Conservation (phyloP, 768 basidiomycete species). For the Pleurotus citrinopileatus region DNA sequence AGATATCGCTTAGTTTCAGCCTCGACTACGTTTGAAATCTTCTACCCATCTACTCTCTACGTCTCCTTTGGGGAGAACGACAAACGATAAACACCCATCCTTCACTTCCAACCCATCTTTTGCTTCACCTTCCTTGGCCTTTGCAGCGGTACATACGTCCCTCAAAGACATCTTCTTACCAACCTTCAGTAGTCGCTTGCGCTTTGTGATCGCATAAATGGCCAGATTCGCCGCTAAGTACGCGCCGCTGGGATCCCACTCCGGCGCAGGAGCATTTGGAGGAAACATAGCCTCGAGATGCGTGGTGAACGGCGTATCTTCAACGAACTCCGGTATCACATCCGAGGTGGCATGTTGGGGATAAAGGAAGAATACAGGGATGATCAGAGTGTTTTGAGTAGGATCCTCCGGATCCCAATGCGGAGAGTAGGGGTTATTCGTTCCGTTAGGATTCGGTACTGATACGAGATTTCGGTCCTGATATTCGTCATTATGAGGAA, state of each 20-base stretch:
- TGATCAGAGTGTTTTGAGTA: slow-evolving; percentile 55
- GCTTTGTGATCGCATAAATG: slow-evolving; percentile 79
- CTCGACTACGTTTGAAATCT: slow-evolving; percentile 69
- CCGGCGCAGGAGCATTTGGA: slow-evolving; percentile 55
- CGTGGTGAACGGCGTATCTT: slow-evolving; percentile 77
- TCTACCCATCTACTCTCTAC: slow-evolving; percentile 85
- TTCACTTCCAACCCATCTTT: slow-evolving; percentile 82
- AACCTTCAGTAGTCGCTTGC: slow-evolving; percentile 80
- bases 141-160: slow-evolving; percentile 68
- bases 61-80: slow-evolving; percentile 72
- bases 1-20: slow-evolving; percentile 11
- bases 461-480: slow-evolving; percentile 75
- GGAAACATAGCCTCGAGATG: slow-evolving; percentile 86
- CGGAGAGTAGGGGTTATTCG: slow-evolving; percentile 57
- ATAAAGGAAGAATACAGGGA: slow-evolving; percentile 93
- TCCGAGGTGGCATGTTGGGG: slow-evolving; percentile 90
- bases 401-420: slow-evolving; percentile 68
- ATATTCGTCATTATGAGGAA: slow-evolving; percentile 9
- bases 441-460: slow-evolving; percentile 48
- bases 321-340: slow-evolving; percentile 81
- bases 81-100: slow-evolving; percentile 79
- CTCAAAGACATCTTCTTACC: slow-evolving; percentile 86
- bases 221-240: slow-evolving; percentile 65
- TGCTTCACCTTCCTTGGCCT: slow-evolving; percentile 53
- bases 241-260: slow-evolving; percentile 74